Conservation (phyloP, 2,329 filamentous ascomycete genomes). For the Cladosporium sp. region DNA sequence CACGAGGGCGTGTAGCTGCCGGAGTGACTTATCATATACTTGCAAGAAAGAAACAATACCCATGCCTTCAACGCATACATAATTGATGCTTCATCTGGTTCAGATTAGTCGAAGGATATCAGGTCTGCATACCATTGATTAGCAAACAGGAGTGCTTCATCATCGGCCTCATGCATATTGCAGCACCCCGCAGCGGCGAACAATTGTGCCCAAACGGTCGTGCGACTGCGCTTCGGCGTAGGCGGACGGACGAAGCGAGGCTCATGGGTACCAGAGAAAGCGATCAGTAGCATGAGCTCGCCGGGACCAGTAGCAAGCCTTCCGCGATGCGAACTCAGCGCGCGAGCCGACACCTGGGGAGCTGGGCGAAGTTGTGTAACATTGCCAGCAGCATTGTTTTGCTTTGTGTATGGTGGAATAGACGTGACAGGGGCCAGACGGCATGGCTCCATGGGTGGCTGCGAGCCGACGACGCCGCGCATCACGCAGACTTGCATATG, state of each 20-base stretch:
- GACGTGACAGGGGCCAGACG: not conserved
- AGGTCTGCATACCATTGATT: not conserved
- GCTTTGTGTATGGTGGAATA: not conserved
- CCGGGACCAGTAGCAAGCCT: not conserved
- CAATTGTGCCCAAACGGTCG: conserved; percentile 17
- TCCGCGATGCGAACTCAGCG: conserved; percentile 7
- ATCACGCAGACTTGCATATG: not conserved
- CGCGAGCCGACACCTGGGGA: conserved; percentile 16
- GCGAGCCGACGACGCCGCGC: conserved; percentile 2
- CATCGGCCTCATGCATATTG: conserved; percentile 1
- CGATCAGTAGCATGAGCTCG: conserved; percentile 14
- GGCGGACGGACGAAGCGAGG: conserved; percentile 15
- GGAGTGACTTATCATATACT: not conserved
- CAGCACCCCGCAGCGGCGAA: conserved; percentile 11
- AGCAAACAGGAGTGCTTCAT: not conserved
- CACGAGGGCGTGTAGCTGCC: not conserved
- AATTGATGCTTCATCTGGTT: not conserved
- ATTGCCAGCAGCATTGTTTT: conserved; percentile 6
- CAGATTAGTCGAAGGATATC: not conserved
- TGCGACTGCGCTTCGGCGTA: conserved; percentile 26
- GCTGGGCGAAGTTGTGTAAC: conserved; percentile 15
- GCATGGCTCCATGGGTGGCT: conserved; percentile 15
- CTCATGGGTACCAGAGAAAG: conserved; percentile 2
- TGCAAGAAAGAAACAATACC: no score
- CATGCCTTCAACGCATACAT: no score